A percentile compares a stretch with the other conserved stretches of the same genome.
Evolutionary conservation across 1,139 yeast species (phyloP).

Genomic region (Yamadazyma trypodendri): DNA sequence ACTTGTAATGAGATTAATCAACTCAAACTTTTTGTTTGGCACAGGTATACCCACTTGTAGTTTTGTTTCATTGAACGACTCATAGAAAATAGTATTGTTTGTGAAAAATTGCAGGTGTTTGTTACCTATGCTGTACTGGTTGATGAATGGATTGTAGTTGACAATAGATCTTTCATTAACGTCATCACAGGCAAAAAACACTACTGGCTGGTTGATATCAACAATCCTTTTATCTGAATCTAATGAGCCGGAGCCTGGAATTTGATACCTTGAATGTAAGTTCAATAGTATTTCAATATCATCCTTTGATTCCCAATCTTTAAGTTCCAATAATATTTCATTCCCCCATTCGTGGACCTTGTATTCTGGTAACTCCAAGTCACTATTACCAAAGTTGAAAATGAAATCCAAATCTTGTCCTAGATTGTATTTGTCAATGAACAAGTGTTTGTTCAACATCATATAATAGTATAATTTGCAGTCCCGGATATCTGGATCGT

Average conservation of each 20-base stretch:
- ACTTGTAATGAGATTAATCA: slow-evolving; percentile 14
- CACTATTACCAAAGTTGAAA: slow-evolving; percentile 31
- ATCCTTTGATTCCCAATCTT: slow-evolving; percentile 6
- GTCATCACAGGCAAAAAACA: slow-evolving; percentile 37
- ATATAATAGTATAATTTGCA: slow-evolving; percentile 38
- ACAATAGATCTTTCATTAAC: slow-evolving; percentile 26
- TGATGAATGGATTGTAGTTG: slow-evolving; percentile 39
- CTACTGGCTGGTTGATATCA: slow-evolving; percentile 19
- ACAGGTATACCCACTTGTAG: slow-evolving; percentile 12
- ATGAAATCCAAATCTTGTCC: slow-evolving; percentile 22
- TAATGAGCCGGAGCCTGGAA: slow-evolving; percentile 20
- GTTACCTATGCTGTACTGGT: slow-evolving; percentile 30
- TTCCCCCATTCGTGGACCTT: slow-evolving; percentile 41
- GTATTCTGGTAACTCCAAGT: slow-evolving; percentile 46
- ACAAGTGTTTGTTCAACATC: slow-evolving; percentile 32
- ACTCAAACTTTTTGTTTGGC: slow-evolving; percentile 12
- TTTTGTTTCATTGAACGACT: slow-evolving; percentile 16
- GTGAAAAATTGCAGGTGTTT: slow-evolving; percentile 40
- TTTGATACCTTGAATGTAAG: slow-evolving; percentile 41
- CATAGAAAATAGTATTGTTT: slow-evolving; percentile 43
- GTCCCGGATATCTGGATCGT: slow-evolving; percentile 25
- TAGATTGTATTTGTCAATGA: slow-evolving; percentile 44
- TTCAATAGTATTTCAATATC: slow-evolving; percentile 23
- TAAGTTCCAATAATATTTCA: slow-evolving; percentile 34
- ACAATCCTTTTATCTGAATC: slow-evolving; percentile 1